Base-by-base conservation (phyloP, 257 asterid species). In the Nicotiana otophora region DNA sequence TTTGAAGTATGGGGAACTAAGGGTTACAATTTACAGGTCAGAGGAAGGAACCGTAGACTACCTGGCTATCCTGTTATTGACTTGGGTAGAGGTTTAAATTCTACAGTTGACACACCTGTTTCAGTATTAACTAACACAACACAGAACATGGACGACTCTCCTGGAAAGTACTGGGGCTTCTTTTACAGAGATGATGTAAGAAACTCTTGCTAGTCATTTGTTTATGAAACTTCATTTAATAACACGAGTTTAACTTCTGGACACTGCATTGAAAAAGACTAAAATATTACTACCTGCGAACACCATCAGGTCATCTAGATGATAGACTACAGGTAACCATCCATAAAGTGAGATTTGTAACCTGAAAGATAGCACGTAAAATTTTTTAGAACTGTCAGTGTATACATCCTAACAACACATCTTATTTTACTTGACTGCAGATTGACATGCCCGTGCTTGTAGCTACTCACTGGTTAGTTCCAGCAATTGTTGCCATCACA, bases 1-100 rank as follows among this genome's bases (percentile, higher is more conserved):
- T 94, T 96, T 63, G 98, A 96, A 84, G 96, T 93, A 51, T 91
- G 98, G 99, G 96, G 92, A 30, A 92, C 93, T 28, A 94, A 90
- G 87, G 98, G 99, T 80, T 96, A 94, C 81, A 88, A 84, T 89
- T 84, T 93, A 81, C 90, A 90, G 74, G 91, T 89, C 30, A 88
- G 93, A 82, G 95, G 97, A 82, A 91, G 98, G 89, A 89, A 90
- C 85, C 97, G 88, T 66, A 91, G 89, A 82, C 82, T 92, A 78
- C 98, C 98, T 26, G 98, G 96, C 53, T 84, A 90, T 91, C 86
- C 87, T 61, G 89, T 84, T 23, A 86, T 87, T 69, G 95, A 91
- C 83, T 82, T 89, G 83, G 92, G 91, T 31, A 77, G 82, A 83
- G 94, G 90, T 76, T 87, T 88, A 86, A 93, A 91, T 89, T 88